Evolutionary conservation across 345 rosid genomes (phyloP), one percentile per base, ranked within the genome.

Genomic region (Lepidium sativum): DNA sequence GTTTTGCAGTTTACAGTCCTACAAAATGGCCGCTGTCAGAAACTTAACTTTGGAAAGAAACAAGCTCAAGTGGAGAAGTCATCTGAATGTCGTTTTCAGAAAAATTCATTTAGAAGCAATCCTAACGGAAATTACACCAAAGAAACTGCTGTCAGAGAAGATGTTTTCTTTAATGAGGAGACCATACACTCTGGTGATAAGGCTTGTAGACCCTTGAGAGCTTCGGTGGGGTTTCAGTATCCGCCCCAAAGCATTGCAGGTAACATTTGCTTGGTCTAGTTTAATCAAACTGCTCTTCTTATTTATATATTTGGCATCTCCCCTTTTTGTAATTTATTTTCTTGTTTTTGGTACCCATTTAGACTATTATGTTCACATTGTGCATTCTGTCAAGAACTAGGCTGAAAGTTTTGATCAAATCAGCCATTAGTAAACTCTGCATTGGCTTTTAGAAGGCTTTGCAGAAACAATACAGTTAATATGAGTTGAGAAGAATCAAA

Each of bases 1-100:
- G 16, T 71, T 76, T 52, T 68, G 38, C 81, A 86, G 85, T 78
- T 79, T 54, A 70, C 58, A 37, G 77, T 77, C 67, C 67, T 74
- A 54, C 83, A 43, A 64, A 81, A 71, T 75, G 72, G 85, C 13
- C 20, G 52, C 50, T 44, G 76, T 80, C 77, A 67, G 54, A 80
- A 81, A 74, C 68, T 60, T 45, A 75, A 72, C 70, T 64, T 31
- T 51, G 75, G 73, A 59, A 78, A 51, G 53, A 76, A 77, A 55
- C 75, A 74, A 39, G 63, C 52, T 60, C 52, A 33, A 66, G 62
- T 62, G 61, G 81, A 71, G 17, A 71, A 59, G 13, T 49, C 84
- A 41, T 75, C 88, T 38, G 78, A 80, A 69, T 79, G 81, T 67
- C 61, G 32, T 58, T 15, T 52, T 25, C 57, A 32, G 43, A 69